phyloP scores from a whole-genome alignment of 2,329 filamentous ascomycete genomes.

The Aspergillus puulaauensis region DNA sequence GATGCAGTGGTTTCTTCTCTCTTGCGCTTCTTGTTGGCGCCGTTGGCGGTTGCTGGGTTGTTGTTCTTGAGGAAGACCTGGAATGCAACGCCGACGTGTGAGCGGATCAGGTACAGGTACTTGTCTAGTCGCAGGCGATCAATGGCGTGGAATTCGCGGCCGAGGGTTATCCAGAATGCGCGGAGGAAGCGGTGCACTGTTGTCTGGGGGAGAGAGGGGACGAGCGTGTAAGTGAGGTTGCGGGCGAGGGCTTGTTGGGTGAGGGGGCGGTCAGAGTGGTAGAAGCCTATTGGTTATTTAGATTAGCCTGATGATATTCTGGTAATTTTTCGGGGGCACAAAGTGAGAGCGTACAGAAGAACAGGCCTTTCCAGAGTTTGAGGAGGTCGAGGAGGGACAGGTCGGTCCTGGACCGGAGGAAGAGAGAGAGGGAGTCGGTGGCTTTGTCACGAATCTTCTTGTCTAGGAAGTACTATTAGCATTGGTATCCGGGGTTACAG shows the following conservation, averaged over 20 bases:
- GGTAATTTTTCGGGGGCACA: background rate
- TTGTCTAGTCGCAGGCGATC: conserved; percentile 85
- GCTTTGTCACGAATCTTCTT: conserved; percentile 75
- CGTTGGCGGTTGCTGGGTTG: conserved; percentile 9
- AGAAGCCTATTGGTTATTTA: conserved; percentile 58
- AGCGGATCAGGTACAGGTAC: conserved; percentile 80
- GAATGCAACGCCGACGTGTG: conserved; percentile 73
- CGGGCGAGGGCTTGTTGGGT: conserved; percentile 80
- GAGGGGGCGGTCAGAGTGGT: conserved; percentile 88
- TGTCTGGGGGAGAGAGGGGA: conserved; percentile 57
- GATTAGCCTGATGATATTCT: background rate
- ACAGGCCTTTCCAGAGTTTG: conserved; percentile 93
- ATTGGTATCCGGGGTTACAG: conserved; percentile 7
- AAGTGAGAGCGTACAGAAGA: conserved; percentile 61
- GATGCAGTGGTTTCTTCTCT: conserved; percentile 24
- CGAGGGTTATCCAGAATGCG: conserved; percentile 71
- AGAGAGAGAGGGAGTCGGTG: conserved; percentile 72
- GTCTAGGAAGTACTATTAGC: conserved; percentile 52
- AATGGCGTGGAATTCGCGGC: conserved; percentile 67
- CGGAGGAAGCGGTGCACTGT: conserved; percentile 52
- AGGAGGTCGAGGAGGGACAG: conserved; percentile 71
- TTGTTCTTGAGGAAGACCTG: conserved; percentile 36
- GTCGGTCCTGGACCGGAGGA: conserved; percentile 64
- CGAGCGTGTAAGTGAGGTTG: conserved; percentile 69
- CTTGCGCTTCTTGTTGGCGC: conserved; percentile 31